Base-by-base conservation (phyloP, 805 yeast species). In the Wickerhamiella nectarea region DNA sequence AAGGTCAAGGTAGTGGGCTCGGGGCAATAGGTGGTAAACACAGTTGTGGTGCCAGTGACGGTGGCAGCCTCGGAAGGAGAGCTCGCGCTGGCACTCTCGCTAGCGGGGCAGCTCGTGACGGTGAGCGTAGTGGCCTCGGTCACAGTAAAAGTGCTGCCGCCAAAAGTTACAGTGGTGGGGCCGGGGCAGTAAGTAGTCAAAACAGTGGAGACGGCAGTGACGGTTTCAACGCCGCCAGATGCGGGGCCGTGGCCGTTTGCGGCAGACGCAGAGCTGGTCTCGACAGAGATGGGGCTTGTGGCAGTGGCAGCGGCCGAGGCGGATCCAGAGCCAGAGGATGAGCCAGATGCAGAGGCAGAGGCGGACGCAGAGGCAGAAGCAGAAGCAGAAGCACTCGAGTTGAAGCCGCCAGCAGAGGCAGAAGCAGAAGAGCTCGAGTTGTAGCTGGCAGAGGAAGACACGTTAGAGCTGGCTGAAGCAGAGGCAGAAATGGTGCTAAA, bases 111-210 rank as follows among this genome's bases (percentile, higher is more conserved):
- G 71, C 83, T 79, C 57, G 93, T 80, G 74, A 82, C 71, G 63
- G 91, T 82, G 58, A 83, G 64, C 54, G 93, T 82, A 62, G 89
- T 80, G 48, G 89, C 77, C 56, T 64, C 78, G 49, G 87, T 75
- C 60, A 79, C 85, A 52, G 81, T 76, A 75, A 75, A 72, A 59
- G 89, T 79, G 61, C 61, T 61, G 69, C 71, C 71, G 72, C 76
- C 78, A 63, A 76, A 74, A 52, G 68, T 69, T 48, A 81, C 56
- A 48, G 71, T 65, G 55, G 94, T 83, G 41, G 93, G 65, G 50
- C 59, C 67, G 62, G 94, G 93, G 67, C 93, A 82, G 38, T 39
- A 44, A 20, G 46, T 44, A 26, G 46, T 44, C 26, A 34, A 34
- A 8, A 21, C 38, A 15, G 46, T 44, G 28, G 34, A 38, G 6